These are phyloP conservation scores for Aureobasidium uvarum DNA, from an alignment of 2,329 filamentous ascomycete genomes.

Conservation along the genomic window DNA sequence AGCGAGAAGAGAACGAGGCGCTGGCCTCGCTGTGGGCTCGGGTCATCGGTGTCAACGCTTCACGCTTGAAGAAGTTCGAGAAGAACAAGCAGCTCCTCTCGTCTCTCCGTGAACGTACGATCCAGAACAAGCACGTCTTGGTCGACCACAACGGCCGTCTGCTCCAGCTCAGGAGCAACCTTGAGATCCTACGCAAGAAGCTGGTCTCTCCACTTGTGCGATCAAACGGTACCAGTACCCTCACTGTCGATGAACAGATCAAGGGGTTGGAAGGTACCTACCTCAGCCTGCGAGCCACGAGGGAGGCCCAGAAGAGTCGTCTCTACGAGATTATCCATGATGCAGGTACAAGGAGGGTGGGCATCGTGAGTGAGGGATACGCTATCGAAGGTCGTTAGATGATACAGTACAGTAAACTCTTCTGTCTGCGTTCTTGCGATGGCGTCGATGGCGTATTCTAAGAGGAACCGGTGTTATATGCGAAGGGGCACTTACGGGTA, in stretches of 20 bases:
- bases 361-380: constrained; percentile 27
- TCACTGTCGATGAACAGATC: constrained; percentile 83
- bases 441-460: constrained; percentile 17
- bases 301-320: constrained; percentile 77
- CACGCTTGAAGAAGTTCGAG: constrained; percentile 82
- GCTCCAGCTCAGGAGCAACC: constrained; percentile 76
- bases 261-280: constrained; percentile 76
- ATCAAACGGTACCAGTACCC: constrained; percentile 63
- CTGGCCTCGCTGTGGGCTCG: constrained; percentile 83
- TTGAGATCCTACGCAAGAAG: constrained; percentile 80
- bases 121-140: constrained; percentile 82
- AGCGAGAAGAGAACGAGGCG: constrained; percentile 75
- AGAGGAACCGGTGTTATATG: constrained; percentile 10
- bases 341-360: constrained; percentile 35
- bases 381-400: constrained; percentile 29
- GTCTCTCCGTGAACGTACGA: constrained; percentile 76
- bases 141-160: constrained; percentile 84
- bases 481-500: neutral
- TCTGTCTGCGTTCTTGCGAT: constrained; percentile 21
- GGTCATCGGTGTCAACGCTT: constrained; percentile 72
- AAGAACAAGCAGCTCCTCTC: constrained; percentile 79
- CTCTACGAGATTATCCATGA: constrained; percentile 78
- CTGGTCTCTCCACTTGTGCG: constrained; percentile 81
- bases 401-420: constrained; percentile 12
- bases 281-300: constrained; percentile 69